These are phyloP conservation scores for Irpex sp. DNA, from an alignment of 1,284 basidiomycete species.

Conservation along the genomic window DNA sequence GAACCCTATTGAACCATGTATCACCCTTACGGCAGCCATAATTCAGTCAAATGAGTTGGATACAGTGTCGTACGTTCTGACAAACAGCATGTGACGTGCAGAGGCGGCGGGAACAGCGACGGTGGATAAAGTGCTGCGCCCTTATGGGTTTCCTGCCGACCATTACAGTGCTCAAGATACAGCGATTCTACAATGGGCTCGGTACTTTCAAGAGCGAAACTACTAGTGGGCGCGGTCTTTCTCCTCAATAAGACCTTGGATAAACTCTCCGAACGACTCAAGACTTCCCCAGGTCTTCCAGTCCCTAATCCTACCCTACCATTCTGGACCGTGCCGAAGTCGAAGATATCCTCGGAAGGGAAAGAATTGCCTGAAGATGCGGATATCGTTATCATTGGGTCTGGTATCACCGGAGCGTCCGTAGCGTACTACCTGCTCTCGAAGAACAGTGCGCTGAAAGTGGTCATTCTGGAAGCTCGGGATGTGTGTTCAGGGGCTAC, in stretches of 20 bases:
- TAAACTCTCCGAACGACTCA: constrained; percentile 23
- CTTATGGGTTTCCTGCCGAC: no score
- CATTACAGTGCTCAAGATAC: no score
- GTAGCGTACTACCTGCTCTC: constrained; percentile 51
- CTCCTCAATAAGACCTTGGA: constrained; percentile 21
- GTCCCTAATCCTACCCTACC: constrained; percentile 45
- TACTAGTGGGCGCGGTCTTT: constrained; percentile 19
- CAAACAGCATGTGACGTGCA: no score
- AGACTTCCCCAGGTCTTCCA: constrained; percentile 55
- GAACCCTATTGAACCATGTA: no score
- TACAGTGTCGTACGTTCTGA: no score
- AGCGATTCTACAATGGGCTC: constrained; percentile 20
- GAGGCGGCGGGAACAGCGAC: no score
- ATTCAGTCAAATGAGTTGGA: no score
- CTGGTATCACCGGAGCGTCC: constrained; percentile 66
- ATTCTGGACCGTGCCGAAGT: constrained; percentile 58
- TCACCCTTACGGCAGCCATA: no score
- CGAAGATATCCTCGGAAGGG: constrained; percentile 43
- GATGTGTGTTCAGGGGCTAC: constrained; percentile 70
- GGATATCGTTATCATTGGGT: constrained; percentile 67
- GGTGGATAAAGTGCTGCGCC: no score
- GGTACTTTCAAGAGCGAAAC: constrained; percentile 22
- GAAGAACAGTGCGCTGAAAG: constrained; percentile 29
- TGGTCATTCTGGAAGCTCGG: constrained; percentile 69
- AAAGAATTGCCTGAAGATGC: constrained; percentile 44